Percentiles rank a stretch among this genome's conserved stretches.
These are phyloP conservation scores for Pichia phayaonensis DNA, from an alignment of 805 yeast genomes.

Conservation along the genomic window DNA sequence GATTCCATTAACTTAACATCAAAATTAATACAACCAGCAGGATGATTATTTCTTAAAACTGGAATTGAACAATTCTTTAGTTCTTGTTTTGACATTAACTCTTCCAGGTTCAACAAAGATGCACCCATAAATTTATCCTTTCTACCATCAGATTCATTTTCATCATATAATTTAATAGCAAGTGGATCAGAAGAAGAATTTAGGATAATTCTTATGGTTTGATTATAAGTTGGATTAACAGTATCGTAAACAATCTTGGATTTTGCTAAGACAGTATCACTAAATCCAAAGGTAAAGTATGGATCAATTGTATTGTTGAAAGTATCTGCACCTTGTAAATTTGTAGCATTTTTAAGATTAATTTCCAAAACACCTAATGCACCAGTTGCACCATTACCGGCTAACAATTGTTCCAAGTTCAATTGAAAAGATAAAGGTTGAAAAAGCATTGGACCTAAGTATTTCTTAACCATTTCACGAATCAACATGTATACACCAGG, in stretches of 20 bases:
- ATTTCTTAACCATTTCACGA: conserved; percentile 77
- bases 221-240: conserved; percentile 74
- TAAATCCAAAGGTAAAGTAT: conserved; percentile 65
- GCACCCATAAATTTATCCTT: conserved; percentile 79
- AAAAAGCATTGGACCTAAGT: conserved; percentile 80
- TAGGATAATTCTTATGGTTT: conserved; percentile 63
- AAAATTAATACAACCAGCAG: conserved; percentile 66
- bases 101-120: conserved; percentile 64
- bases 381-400: conserved; percentile 71
- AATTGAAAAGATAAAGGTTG: conserved; percentile 90
- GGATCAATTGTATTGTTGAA: conserved; percentile 85
- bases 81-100: conserved; percentile 45
- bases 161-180: conserved; percentile 62
- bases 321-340: conserved; percentile 60
- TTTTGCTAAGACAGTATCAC: conserved; percentile 50
- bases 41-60: conserved; percentile 74
- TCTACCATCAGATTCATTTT: conserved; percentile 50
- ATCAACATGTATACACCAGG: conserved; percentile 85
- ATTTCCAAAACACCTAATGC: conserved; percentile 83
- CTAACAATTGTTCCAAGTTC: conserved; percentile 82
- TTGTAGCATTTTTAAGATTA: conserved; percentile 57
- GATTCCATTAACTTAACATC: conserved; percentile 75
- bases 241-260: conserved; percentile 67
- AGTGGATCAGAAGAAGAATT: conserved; percentile 78
- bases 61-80: conserved; percentile 44